These are phyloP conservation scores for Carex kokanica DNA, from an alignment of 176 grass and related monocot genomes.

Conservation along the genomic window DNA sequence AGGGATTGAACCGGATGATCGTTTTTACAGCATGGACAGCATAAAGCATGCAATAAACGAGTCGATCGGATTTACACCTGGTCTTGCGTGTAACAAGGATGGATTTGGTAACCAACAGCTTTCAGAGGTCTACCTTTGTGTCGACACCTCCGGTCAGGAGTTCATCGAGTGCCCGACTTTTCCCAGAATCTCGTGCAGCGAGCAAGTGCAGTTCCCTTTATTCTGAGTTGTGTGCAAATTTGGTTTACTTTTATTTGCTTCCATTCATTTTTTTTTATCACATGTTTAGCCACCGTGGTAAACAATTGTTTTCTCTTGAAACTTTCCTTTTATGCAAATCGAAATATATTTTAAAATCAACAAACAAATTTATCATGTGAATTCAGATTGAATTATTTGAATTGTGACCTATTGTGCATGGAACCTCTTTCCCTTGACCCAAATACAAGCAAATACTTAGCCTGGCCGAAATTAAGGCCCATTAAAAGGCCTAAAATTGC, in stretches of 20 bases:
- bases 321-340: not conserved
- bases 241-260: not conserved
- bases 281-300: not conserved
- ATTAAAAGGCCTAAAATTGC: no score
- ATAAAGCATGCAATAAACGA: no score
- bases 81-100: no score
- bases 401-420: no score
- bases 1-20: no score
- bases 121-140: constrained; percentile 79
- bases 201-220: constrained; percentile 44
- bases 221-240: constrained; percentile 37
- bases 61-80: no score
- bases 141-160: constrained; percentile 27
- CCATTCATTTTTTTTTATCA: not conserved
- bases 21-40: no score
- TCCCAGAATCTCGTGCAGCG: constrained; percentile 38
- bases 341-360: not conserved
- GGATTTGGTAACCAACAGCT: no score
- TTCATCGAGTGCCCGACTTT: constrained; percentile 57
- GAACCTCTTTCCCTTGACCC: no score
- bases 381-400: not conserved
- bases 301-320: not conserved
- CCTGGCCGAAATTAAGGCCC: no score
- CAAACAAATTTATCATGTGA: not conserved
- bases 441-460: no score